phyloP scores from a whole-genome alignment of 495 filamentous ascomycete species.

The Penicillium herquei region DNA sequence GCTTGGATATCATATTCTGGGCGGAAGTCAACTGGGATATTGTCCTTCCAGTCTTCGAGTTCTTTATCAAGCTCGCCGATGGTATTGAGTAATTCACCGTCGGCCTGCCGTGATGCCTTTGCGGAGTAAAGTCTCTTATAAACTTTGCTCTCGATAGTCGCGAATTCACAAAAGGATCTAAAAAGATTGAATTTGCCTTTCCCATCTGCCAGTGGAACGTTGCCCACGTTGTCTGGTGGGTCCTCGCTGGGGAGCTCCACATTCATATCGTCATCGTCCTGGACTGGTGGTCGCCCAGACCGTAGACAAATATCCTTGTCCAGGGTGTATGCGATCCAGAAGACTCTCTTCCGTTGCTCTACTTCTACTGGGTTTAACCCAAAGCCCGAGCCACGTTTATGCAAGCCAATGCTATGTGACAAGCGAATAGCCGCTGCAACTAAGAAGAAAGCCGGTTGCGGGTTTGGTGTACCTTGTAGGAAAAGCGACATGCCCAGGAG shows the following conservation, averaged over 20 bases:
- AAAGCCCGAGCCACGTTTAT: slow-evolving; percentile 88
- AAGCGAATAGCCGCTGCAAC: slow-evolving; percentile 90
- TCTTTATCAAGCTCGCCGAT: slow-evolving; percentile 94
- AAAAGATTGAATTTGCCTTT: slow-evolving; percentile 94
- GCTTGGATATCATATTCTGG: slow-evolving; percentile 94
- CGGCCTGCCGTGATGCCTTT: slow-evolving; percentile 85
- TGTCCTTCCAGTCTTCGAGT: slow-evolving; percentile 94
- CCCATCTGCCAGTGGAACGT: slow-evolving; percentile 86
- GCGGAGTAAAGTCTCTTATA: slow-evolving; percentile 94
- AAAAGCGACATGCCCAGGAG: slow-evolving; percentile 94
- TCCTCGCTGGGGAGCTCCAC: slow-evolving; percentile 92
- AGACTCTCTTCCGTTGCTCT: slow-evolving; percentile 93
- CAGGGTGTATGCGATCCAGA: slow-evolving; percentile 96
- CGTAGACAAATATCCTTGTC: slow-evolving; percentile 95
- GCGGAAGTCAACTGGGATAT: slow-evolving; percentile 87
- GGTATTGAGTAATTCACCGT: slow-evolving; percentile 90
- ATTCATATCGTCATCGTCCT: slow-evolving; percentile 98
- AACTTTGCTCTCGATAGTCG: slow-evolving; percentile 87
- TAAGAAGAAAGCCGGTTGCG: slow-evolving; percentile 90
- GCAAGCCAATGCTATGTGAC: slow-evolving; percentile 90
- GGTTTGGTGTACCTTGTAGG: slow-evolving; percentile 94
- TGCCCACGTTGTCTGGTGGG: slow-evolving; percentile 86
- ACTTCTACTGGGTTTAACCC: slow-evolving; percentile 87
- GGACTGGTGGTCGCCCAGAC: slow-evolving; percentile 87
- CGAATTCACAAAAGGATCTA: slow-evolving; percentile 83